Evolutionary conservation across 2,329 filamentous ascomycete genomes (phyloP), one percentile per base, ranked within the genome.

Genomic region (Monilinia fructicola): DNA sequence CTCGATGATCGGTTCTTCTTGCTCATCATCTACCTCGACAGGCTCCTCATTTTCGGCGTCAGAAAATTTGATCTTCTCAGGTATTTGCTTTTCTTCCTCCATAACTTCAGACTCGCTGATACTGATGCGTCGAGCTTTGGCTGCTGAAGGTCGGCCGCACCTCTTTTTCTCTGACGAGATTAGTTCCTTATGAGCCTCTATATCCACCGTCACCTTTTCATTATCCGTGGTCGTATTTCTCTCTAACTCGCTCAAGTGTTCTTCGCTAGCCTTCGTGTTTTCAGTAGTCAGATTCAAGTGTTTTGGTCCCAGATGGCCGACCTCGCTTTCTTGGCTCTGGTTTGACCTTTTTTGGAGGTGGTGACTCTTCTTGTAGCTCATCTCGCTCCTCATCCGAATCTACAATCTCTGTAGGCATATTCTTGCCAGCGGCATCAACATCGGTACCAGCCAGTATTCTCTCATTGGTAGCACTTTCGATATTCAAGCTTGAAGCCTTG

Each of bases 261-360:
- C 28, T 38, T 61, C 44, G 4, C 9, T 28, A 26, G 44, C 18
- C 35, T 61, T 50, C 18, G n/a, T 4, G 31, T 50, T 14, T 61
- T 50, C 28, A 26, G 9, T 26, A 26, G 14, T 21, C 14, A 18
- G 5, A 50, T 16, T 14, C 44, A 61, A n/a, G 11, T 6, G 6
- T 38, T 38, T 40, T 61, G n/a, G 9, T 50, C 31, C 28, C 58
- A 52, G 28, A 14, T 40, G 44, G 44, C 12, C 58, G 58, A 18
- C 31, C 58, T 38, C 58, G 31, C 46, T 50, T 61, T 18, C 4
- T 61, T 50, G 44, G 58, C 6, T 40, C 58, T 40, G 9, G 58
- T n/a, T 40, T 61, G 11, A 26, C 9, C 31, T 61, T 61, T 21
- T 50, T 61, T 4, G n/a, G 16, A 38, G 58, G 44, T 14, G 58